Evolutionary conservation across 805 yeast genomes (phyloP), one percentile per base, ranked within the genome.

Genomic region (Myxozyma sirexii): DNA sequence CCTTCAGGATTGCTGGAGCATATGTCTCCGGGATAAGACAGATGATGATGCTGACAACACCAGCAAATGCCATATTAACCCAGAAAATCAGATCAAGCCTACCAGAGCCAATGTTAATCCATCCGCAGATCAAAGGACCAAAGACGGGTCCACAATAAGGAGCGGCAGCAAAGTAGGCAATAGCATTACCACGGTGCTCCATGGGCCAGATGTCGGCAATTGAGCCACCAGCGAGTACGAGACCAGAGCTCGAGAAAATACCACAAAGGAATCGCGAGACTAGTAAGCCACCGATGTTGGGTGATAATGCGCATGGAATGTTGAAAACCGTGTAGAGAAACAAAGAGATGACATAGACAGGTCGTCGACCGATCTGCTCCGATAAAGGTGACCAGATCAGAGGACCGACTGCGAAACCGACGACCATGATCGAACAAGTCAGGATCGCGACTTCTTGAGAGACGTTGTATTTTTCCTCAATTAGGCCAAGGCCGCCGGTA

Each of bases 21-120:
- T 87, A 91, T 6, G 97, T 91, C 76, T 91, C 97, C n/a, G 97
- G 97, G 31, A 91, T 82, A 17, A 79, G 67, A 13, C 84, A 72
- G 44, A 85, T 79, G 21, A 81, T 63, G 33, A 90, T 77, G 88
- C 92, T 87, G 85, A 87, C 85, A 3, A 82, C 81, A 64, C 97
- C 97, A 1, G 94, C 88, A 75, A 91, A 89, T 3, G 92, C 96
- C 89, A 91, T 83, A 72, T 90, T 91, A 57, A 90, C 92, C 97
- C 97, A 91, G 64, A 88, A 83, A 70, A 91, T 82, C 39, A 89
- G 72, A 47, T 86, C 91, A 70, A 84, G 66, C 33, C 77, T 67
- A 17, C 79, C 81, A n/a, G 93, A 81, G 60, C 85, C 82, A 51
- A 87, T 84, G 58, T 85, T 80, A 69, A 91, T 85, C 77, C 90